Base-by-base conservation (phyloP, 179 eudicot genomes). In the Actinidia polygama region DNA sequence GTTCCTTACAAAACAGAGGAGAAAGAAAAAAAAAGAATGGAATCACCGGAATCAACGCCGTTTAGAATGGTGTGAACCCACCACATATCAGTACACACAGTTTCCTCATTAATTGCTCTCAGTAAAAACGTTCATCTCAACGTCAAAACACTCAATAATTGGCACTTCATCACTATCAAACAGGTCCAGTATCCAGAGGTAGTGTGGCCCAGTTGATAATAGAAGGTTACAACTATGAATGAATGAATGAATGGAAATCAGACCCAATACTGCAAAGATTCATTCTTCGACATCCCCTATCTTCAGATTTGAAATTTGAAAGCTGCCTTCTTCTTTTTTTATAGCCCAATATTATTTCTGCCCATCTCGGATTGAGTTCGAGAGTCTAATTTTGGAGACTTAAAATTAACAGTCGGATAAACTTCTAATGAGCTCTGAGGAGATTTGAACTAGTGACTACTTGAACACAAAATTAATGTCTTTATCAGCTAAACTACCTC, bases 31-130 rank as follows among this genome's bases (percentile, higher is more conserved):
- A 76, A 84, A 80, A 80, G 83, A 57, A 84, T 84, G 84, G 90
- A 86, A 86, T 88, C 89, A 63, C 80, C 90, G 87, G 72, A 88
- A 86, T 88, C 86, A 84, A 82, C 90, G 90, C 85, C 90, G 90
- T 86, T 86, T 88, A 81, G 86, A 86, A 81, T 83, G 84, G 80
- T 79, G 84, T 21, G 88, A 85, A 83, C 36, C 84, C 78, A 84
- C 88, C 64, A 75, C 70, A 66, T 58, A 30, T 51, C 82, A 11
- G 46, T 46, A 49, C 44, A 40, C 44, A 40, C 44, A 40, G 44
- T 40, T 40, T 40, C 3, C 44, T 40, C 44, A 40, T 40, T 40
- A 40, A 40, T 3, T 40, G 44, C 44, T 40, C 44, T 40, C 44
- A 40, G 44, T 40, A 40, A 40, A 40, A 40, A 40, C 4, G 3